Percentiles rank a stretch among this genome's conserved stretches.
Conservation (phyloP, 2,329 filamentous ascomycete genomes). For the Phialophora chinensis region DNA sequence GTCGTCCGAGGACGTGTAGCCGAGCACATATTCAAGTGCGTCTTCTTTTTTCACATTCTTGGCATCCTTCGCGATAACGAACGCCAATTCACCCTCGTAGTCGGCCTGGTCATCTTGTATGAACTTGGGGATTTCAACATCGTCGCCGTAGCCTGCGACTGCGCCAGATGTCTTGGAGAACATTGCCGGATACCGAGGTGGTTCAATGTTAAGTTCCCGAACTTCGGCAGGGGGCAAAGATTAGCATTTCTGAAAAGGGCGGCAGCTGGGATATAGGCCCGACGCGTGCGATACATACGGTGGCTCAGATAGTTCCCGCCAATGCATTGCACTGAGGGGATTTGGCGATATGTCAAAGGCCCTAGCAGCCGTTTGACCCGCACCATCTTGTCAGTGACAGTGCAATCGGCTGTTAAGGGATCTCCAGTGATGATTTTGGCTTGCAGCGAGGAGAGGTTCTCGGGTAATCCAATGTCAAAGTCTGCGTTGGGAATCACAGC, state of each 20-base stretch:
- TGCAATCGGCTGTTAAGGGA: constrained; percentile 9
- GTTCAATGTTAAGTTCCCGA: constrained; percentile 5
- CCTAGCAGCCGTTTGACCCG: constrained; percentile 15
- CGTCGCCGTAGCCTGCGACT: constrained; percentile 15
- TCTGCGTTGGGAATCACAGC: constrained; percentile 6
- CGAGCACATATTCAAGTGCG: constrained; percentile 49
- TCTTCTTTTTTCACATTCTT: constrained; percentile 45
- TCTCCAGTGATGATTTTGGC: constrained; percentile 10
- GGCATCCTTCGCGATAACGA: constrained; percentile 46
- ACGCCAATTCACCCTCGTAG: constrained; percentile 49
- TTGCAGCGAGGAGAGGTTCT: neutral
- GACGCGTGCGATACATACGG: neutral
- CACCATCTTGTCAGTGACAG: constrained; percentile 3
- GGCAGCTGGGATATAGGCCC: neutral
- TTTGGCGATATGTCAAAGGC: constrained; percentile 3
- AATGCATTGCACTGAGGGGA: constrained; percentile 12
- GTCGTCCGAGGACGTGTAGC: constrained; percentile 50
- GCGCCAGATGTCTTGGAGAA: constrained; percentile 8
- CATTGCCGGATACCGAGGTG: neutral
- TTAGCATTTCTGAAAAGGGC: neutral
- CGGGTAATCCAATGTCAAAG: constrained; percentile 10
- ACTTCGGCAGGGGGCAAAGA: neutral
- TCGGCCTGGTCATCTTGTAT: constrained; percentile 38
- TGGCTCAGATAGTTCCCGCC: constrained; percentile 18
- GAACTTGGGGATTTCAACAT: constrained; percentile 11